Conservation (phyloP, 176 grass and related monocot species). For the Ampelocalamus luodianensis region DNA sequence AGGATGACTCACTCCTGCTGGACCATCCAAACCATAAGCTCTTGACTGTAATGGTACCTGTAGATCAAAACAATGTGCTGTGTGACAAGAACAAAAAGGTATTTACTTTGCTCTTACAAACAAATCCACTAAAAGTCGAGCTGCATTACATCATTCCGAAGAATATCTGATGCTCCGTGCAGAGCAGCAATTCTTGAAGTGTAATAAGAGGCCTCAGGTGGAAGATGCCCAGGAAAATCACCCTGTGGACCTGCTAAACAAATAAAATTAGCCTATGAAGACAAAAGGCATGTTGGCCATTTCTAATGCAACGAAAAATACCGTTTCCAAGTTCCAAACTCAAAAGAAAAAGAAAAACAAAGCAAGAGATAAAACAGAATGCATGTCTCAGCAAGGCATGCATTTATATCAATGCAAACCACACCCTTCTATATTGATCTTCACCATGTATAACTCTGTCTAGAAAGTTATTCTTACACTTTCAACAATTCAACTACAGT, state of each 20-base stretch:
- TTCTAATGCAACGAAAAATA: conserved; percentile 7
- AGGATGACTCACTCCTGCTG: conserved; percentile 34
- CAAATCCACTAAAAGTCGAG: conserved; percentile 12
- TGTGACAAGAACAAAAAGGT: neutral
- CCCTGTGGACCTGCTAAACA: conserved; percentile 44
- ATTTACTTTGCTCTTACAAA: neutral
- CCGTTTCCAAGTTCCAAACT: neutral
- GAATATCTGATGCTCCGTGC: conserved; percentile 44
- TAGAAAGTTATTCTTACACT: conserved; percentile 1
- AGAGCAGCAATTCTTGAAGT: conserved; percentile 43
- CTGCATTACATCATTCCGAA: conserved; percentile 54
- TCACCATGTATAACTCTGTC: neutral
- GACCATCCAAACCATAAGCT: conserved; percentile 52
- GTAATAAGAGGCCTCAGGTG: conserved; percentile 40
- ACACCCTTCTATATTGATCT: neutral
- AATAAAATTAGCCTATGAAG: conserved; percentile 29
- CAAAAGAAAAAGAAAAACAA: neutral
- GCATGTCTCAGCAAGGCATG: conserved; percentile 3
- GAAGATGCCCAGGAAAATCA: conserved; percentile 49
- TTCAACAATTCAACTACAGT: conserved; percentile 9
- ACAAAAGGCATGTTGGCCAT: conserved; percentile 32
- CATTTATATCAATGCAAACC: neutral
- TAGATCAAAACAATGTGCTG: conserved; percentile 24
- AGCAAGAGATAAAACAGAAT: neutral
- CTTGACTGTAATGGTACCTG: conserved; percentile 53